Percentiles rank a stretch among this genome's conserved stretches.
These are phyloP conservation scores for Coniochaeta prunicola DNA, from an alignment of 2,329 filamentous ascomycete genomes.

Conservation along the genomic window DNA sequence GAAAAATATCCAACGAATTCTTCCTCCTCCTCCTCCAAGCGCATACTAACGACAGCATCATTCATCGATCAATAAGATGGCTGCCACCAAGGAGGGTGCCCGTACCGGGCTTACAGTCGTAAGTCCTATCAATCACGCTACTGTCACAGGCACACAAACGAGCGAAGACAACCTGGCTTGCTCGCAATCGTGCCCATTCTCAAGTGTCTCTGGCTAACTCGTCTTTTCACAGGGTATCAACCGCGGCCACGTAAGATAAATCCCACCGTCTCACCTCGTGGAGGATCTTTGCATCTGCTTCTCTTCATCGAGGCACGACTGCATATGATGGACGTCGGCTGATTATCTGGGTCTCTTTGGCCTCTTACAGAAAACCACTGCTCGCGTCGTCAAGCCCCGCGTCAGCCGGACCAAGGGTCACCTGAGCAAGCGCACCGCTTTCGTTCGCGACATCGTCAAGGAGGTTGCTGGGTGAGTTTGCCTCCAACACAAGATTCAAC, in stretches of 20 bases:
- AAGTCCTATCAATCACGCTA: neutral
- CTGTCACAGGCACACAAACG: neutral
- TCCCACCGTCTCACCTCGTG: slow-evolving; percentile 61
- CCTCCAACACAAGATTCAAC: neutral
- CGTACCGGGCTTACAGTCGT: slow-evolving; percentile 51
- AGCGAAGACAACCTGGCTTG: neutral
- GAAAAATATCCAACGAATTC: neutral
- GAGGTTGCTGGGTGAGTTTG: slow-evolving; percentile 84
- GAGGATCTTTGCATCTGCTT: slow-evolving; percentile 57
- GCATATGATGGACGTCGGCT: slow-evolving; percentile 53
- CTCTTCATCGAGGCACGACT: slow-evolving; percentile 22
- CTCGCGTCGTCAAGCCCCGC: slow-evolving; percentile 69
- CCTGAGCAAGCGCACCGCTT: slow-evolving; percentile 92
- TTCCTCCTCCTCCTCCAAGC: neutral
- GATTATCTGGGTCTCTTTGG: slow-evolving; percentile 18
- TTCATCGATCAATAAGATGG: slow-evolving; percentile 37
- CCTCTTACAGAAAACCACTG: slow-evolving; percentile 67
- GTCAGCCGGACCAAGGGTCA: slow-evolving; percentile 88
- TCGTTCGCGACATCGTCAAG: slow-evolving; percentile 96
- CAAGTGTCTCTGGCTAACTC: neutral
- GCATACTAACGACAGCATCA: slow-evolving; percentile 5
- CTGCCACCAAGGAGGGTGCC: slow-evolving; percentile 44
- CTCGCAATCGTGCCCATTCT: neutral
- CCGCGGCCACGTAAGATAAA: slow-evolving; percentile 53
- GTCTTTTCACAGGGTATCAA: slow-evolving; percentile 35